Base-by-base conservation (phyloP, 768 basidiomycete species). In the Dacryopinax primogenitus region DNA sequence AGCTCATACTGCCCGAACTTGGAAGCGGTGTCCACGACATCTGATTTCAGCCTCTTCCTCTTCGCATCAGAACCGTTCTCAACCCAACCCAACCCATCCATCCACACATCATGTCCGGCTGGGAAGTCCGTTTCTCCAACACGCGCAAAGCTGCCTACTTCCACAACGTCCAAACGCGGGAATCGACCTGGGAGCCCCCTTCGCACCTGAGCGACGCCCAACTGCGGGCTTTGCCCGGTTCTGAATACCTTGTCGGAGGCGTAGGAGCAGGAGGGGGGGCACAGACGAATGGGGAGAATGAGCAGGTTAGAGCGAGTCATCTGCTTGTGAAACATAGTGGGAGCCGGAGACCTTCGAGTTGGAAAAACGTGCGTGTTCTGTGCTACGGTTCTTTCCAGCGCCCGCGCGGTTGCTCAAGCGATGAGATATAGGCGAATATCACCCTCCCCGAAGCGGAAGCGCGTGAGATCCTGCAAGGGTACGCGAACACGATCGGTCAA, bases 251-350 rank as follows among this genome's bases (percentile, higher is more conserved):
- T 65, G 74, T 64, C 34, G 72, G 72, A 33, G 63, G 58, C 58
- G 62, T 64, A 23, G 68, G 70, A 58, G 62, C 65, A 23, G 68
- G 70, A 58, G 35, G 70, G 13, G 62, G 61, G 51, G 63, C 67
- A 33, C 73, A 72, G 32, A 71, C 78, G 18, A 80, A 77, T 21
- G 75, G 72, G 32, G 71, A 78, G 18, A 80, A 77, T 21, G 75
- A 72, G 33, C 81, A 88, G 75, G 90, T 96, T 37, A 84, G 92
- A 62, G 95, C 93, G n/a, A 92, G 91, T 72, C 96, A 99, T 78
- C 79, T 99, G 67, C 77, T 99, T 65, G 86, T 97, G 67, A 99
- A 99, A 77, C 94, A 97, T 76, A 21, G 44, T 1, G 77, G 73
- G 33, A 75, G 73, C 61, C 71, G 80, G n/a, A 34, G 78, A 34